A percentile compares a stretch with the other conserved stretches of the same genome.
Evolutionary conservation across 2,329 filamentous ascomycete genomes (phyloP).

Genomic region (Fusarium musae): DNA sequence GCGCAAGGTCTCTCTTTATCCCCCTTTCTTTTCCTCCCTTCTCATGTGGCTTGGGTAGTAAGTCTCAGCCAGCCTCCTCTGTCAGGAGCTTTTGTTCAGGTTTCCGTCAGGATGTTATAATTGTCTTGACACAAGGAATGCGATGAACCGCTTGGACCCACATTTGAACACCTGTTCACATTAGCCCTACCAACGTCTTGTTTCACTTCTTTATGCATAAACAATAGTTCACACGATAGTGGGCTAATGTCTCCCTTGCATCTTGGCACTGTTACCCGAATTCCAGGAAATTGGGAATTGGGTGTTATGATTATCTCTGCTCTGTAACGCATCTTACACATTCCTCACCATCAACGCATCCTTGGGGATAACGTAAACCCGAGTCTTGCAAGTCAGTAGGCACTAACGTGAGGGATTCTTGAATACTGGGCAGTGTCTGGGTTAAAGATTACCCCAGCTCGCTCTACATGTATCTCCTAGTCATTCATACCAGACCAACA

Average conservation of each 20-base stretch:
- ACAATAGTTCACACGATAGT: background rate
- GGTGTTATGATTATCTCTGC: background rate
- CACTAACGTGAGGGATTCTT: background rate
- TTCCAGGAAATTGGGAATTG: background rate
- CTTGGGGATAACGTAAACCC: rapidly evolving
- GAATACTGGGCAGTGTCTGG: too few species aligned
- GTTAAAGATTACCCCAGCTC: background rate
- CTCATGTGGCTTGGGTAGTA: background rate
- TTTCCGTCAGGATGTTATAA: too few species aligned
- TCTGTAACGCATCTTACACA: background rate
- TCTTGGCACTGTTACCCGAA: background rate
- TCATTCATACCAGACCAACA: too few species aligned
- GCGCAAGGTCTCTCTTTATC: background rate
- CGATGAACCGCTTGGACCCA: background rate
- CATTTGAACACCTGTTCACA: background rate
- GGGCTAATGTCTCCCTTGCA: background rate
- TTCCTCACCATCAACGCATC: background rate
- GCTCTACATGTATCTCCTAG: background rate
- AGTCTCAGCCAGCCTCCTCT: background rate
- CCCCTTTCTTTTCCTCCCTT: background rate
- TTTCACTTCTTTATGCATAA: background rate
- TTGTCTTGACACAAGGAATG: background rate
- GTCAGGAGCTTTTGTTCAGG: background rate
- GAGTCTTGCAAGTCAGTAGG: background rate
- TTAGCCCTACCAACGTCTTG: background rate